Conservation (phyloP, 768 basidiomycete genomes). For the Mycena vulgaris region DNA sequence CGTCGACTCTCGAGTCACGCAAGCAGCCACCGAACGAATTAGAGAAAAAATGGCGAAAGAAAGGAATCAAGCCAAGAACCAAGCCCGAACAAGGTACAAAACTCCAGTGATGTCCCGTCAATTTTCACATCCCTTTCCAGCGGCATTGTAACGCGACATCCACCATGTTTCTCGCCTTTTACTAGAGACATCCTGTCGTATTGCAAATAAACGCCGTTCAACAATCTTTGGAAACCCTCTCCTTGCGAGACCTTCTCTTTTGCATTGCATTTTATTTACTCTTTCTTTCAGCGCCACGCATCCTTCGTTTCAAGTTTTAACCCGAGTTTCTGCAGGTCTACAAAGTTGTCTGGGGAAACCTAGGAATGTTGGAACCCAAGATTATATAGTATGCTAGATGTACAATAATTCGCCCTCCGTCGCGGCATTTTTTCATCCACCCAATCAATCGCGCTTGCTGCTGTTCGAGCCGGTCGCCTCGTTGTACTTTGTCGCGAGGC, state of each 20-base stretch:
- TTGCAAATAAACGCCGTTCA: slow-evolving; percentile 12
- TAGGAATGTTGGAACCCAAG: too few relatives aligned
- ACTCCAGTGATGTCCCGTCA: slow-evolving; percentile 5
- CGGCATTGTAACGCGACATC: slow-evolving; percentile 26
- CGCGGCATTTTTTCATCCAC: not conserved
- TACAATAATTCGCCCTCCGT: slow-evolving; percentile 17
- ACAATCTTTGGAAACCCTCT: slow-evolving; percentile 21
- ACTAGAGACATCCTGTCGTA: slow-evolving; percentile 32
- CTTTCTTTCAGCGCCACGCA: too few relatives aligned
- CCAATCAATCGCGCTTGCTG: slow-evolving; percentile 67
- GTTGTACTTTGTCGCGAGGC: slow-evolving; percentile 85
- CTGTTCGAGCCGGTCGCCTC: slow-evolving; percentile 72
- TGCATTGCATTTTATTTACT: not conserved
- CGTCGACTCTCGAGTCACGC: too few relatives aligned
- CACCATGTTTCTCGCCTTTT: slow-evolving; percentile 35
- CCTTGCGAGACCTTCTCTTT: slow-evolving; percentile 4
- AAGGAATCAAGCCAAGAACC: too few relatives aligned
- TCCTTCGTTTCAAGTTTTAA: too few relatives aligned
- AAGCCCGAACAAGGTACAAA: slow-evolving; percentile 18
- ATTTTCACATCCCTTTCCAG: not conserved
- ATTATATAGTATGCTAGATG: slow-evolving; percentile 30
- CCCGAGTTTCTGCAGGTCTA: too few relatives aligned
- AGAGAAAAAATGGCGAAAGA: too few relatives aligned
- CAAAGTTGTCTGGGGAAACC: too few relatives aligned
- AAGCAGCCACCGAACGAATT: too few relatives aligned